Evolutionary conservation across 2,329 filamentous ascomycete species (phyloP), one percentile per base, ranked within the genome.

Genomic region (Cordyceps farinosa): DNA sequence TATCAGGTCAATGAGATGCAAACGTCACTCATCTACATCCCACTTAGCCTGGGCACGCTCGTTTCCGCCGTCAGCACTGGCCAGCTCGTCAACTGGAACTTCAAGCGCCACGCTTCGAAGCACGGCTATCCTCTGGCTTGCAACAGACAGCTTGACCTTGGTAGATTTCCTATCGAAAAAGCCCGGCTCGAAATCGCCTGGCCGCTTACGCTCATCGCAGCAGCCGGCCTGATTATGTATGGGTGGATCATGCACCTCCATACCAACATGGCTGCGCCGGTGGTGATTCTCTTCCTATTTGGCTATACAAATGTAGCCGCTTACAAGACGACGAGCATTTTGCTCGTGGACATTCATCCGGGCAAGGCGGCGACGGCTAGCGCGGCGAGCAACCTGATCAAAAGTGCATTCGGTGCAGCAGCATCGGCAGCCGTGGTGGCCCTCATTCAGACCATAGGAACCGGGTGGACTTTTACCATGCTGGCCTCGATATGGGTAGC

Each of bases 51-150:
- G 52, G 52, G 52, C 4, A 55, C 52, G 17, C 52, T 55, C 22
- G 2, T 55, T 10, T 55, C 52, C 9, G 36, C 52, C 52, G 52
- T 30, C 5, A 55, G 36, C 52, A 55, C 52, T 3, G 84, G 87
- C 2, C 78, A 78, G 11, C 66, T 84, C 2, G 77, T 89, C n/a
- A 87, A 90, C 71, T 82, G 80, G 74, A 89, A 88, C 70, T 90
- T 86, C 70, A 77, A 80, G 0, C 82, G 86, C 9, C 78, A 86
- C 62, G 84, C 85, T 1, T 71, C 72, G 10, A 74, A 72, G 1
- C 71, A 84, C 0, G 81, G 82, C 6, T 72, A 87, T 15, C 67
- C 76, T 0, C 76, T 86, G 58, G 78, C 78, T 55, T 79, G 77
- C 66, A 80, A 77, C 51, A 79, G 80, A 22, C 78, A 77, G 65